Conservation (phyloP, 2,329 filamentous ascomycete genomes). For the Fusarium caatingaense region DNA sequence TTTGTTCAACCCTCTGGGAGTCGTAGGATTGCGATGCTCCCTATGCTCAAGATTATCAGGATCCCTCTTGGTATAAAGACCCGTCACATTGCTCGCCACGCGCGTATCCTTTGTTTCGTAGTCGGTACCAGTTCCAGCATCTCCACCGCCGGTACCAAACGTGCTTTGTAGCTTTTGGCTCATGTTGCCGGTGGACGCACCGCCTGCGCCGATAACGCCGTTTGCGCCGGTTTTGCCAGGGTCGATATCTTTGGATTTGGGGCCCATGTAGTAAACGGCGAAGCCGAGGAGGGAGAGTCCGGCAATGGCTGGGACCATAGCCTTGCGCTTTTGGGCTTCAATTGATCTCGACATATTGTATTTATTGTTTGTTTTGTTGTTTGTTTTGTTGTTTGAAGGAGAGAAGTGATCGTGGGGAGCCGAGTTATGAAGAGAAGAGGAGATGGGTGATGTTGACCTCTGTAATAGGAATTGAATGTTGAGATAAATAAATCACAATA, state of each 20-base stretch:
- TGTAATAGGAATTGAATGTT: not conserved
- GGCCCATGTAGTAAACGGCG: not conserved
- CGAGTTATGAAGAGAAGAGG: not conserved
- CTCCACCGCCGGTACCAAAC: conserved; percentile 1
- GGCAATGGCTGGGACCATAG: not conserved
- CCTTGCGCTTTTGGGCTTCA: not conserved
- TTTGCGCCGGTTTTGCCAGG: not conserved
- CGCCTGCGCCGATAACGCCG: conserved; percentile 6
- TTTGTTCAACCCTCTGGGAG: not conserved
- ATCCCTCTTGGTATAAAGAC: not conserved
- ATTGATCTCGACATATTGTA: conserved; percentile 1
- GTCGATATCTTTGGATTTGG: not conserved
- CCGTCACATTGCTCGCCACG: not conserved
- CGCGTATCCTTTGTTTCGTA: not conserved
- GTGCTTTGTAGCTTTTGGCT: not conserved
- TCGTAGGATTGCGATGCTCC: not conserved
- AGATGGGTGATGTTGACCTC: not conserved
- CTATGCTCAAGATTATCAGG: not conserved
- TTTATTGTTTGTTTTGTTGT: not conserved
- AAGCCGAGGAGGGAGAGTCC: not conserved
- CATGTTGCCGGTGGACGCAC: not conserved
- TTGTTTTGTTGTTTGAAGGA: accelerated
- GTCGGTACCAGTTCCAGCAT: not conserved
- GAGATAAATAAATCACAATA: too few species aligned
- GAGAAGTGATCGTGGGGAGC: not conserved